Percentiles rank a stretch among this genome's conserved stretches.
Conservation (phyloP, 495 filamentous ascomycete genomes). For the Staphylotrichum tortipilum region DNA sequence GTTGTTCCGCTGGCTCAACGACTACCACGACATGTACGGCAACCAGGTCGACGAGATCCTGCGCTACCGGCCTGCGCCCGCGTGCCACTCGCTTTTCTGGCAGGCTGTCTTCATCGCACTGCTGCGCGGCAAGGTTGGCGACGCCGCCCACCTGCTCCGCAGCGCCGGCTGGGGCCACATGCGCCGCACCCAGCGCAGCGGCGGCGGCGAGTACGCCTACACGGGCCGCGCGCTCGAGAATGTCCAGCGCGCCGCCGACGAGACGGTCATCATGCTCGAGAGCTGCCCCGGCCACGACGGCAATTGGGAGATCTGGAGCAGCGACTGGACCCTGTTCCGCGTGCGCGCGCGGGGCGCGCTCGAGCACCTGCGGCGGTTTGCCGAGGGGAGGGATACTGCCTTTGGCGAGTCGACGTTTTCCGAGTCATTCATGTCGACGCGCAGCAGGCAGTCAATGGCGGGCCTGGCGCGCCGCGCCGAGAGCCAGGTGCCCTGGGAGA, state of each 20-base stretch:
- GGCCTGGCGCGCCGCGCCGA: conserved; percentile 65
- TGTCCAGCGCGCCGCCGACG: conserved; percentile 58
- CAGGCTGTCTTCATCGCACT: conserved; percentile 58
- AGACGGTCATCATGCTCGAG: conserved; percentile 55
- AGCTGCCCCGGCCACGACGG: conserved; percentile 56
- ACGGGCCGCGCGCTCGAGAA: conserved; percentile 61
- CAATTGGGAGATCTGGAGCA: conserved; percentile 68
- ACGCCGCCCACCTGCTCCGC: conserved; percentile 54
- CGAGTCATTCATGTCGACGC: conserved; percentile 21
- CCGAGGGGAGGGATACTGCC: conserved; percentile 55
- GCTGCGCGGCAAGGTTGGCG: conserved; percentile 60
- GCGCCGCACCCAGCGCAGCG: conserved; percentile 34
- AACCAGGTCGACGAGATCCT: conserved; percentile 52
- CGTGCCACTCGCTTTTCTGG: conserved; percentile 70
- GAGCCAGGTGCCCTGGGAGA: conserved; percentile 74
- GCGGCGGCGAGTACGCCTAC: conserved; percentile 57
- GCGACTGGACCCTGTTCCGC: conserved; percentile 72
- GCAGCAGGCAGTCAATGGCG: conserved; percentile 31
- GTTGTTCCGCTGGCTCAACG: conserved; percentile 70
- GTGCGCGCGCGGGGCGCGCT: conserved; percentile 57
- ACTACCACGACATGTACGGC: conserved; percentile 54
- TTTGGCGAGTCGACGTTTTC: conserved; percentile 30
- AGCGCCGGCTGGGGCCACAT: conserved; percentile 69
- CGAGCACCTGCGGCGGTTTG: conserved; percentile 60
- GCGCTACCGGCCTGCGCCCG: conserved; percentile 56